Percentiles rank a stretch among this genome's conserved stretches.
Conservation (phyloP, 1,284 basidiomycete species). For the Apiotrichum akiyoshidainum region DNA sequence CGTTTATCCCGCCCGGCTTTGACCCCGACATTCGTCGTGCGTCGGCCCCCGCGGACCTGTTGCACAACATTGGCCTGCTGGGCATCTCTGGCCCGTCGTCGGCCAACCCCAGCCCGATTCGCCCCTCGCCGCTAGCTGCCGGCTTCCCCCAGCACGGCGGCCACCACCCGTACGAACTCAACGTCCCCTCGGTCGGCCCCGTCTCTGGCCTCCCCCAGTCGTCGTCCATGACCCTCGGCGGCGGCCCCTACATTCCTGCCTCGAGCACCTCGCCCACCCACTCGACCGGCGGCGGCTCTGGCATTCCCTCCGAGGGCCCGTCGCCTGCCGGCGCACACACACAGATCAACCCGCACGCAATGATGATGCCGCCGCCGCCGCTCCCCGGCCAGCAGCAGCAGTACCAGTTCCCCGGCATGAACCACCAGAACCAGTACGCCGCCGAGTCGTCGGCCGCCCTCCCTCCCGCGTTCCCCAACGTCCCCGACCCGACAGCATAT, state of each 20-base stretch:
- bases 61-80: conserved; percentile 30
- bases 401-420: not conserved
- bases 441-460: not conserved
- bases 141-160: not conserved
- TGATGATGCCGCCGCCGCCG: conserved; percentile 20
- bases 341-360: conserved; percentile 7
- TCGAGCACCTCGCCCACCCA: conserved; percentile 7
- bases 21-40: conserved; percentile 30
- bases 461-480: conserved; percentile 10
- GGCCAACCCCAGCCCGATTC: conserved; percentile 2
- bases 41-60: conserved; percentile 29
- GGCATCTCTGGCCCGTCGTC: conserved; percentile 20
- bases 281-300: conserved; percentile 4
- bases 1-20: conserved; percentile 21
- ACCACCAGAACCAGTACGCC: conserved; percentile 1
- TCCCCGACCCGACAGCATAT: conserved; percentile 12
- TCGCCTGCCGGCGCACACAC: conserved; percentile 10
- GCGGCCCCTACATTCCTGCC: conserved; percentile 19
- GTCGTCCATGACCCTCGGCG: conserved; percentile 8
- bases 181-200: not conserved
- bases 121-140: conserved; percentile 14
- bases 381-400: conserved; percentile 6
- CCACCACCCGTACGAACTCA: not conserved
- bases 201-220: not conserved
- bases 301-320: conserved; percentile 12